phyloP scores from a whole-genome alignment of 257 asterid genomes.

The Capsicum baccatum region DNA sequence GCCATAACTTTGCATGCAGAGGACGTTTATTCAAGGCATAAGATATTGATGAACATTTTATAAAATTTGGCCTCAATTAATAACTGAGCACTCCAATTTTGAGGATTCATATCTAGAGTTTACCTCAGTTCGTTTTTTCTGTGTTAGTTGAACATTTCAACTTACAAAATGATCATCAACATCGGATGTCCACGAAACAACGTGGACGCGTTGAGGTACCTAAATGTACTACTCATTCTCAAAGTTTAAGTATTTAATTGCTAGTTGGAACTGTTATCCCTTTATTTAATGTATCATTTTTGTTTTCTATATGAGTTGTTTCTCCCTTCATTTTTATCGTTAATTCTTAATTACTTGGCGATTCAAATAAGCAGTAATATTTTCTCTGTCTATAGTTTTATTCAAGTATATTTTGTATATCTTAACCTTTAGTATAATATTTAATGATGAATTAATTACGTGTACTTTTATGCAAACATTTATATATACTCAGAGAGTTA shows the following conservation, averaged over 20 bases:
- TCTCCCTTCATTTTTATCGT: not conserved
- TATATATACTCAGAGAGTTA: not conserved
- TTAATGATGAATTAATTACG: not conserved
- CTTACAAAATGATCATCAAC: not conserved
- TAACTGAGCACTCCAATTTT: not conserved
- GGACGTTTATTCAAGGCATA: not conserved
- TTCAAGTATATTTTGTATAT: not conserved
- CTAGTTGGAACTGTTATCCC: too few species aligned
- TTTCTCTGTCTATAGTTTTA: not conserved
- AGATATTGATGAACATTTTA: not conserved
- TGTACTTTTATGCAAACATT: not conserved
- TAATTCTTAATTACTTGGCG: too few species aligned
- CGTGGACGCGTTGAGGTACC: too few species aligned
- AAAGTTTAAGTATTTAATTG: too few species aligned
- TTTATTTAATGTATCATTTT: too few species aligned
- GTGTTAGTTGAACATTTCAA: not conserved
- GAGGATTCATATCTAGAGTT: not conserved
- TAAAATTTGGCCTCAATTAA: not conserved
- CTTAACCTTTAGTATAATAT: not conserved
- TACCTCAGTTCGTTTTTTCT: not conserved
- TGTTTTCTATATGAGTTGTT: not conserved
- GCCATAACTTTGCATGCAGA: not conserved
- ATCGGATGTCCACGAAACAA: not conserved
- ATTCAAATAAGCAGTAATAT: not conserved
- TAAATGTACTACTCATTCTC: too few species aligned